phyloP scores from a whole-genome alignment of 148 eudicot species.

The Bassia scoparia region DNA sequence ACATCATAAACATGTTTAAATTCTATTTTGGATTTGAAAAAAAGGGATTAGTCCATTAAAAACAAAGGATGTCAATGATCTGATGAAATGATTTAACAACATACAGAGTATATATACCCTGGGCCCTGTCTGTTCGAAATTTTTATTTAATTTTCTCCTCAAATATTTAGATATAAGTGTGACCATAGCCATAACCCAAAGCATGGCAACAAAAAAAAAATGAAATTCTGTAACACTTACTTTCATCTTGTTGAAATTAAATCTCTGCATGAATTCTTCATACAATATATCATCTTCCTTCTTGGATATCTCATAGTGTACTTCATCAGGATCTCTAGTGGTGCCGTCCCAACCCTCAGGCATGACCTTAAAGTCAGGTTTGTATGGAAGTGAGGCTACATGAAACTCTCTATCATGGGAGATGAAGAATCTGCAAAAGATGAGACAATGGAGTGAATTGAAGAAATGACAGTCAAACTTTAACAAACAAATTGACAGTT shows the following conservation, averaged over 20 bases:
- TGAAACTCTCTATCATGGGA: slow-evolving; percentile 87
- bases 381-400: slow-evolving; percentile 86
- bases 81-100: no score
- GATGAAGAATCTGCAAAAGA: slow-evolving; percentile 60
- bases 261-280: slow-evolving; percentile 66
- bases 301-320: slow-evolving; percentile 91
- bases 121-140: no score
- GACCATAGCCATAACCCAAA: not conserved
- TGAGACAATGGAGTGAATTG: not conserved
- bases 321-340: slow-evolving; percentile 89
- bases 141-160: no score
- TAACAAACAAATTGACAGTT: not conserved
- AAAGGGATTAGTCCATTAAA: no score
- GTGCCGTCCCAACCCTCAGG: slow-evolving; percentile 99
- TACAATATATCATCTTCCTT: slow-evolving; percentile 80
- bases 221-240: slow-evolving; percentile 34
- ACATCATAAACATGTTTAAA: not conserved
- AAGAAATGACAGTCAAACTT: not conserved
- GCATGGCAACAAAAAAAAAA: not conserved
- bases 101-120: no score
- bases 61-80: no score
- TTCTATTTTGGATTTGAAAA: no score
- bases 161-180: not conserved
- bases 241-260: slow-evolving; percentile 85
- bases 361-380: slow-evolving; percentile 95